Evolutionary conservation across 495 filamentous ascomycete genomes (phyloP).

Genomic region (Parachaetomium inaequale): DNA sequence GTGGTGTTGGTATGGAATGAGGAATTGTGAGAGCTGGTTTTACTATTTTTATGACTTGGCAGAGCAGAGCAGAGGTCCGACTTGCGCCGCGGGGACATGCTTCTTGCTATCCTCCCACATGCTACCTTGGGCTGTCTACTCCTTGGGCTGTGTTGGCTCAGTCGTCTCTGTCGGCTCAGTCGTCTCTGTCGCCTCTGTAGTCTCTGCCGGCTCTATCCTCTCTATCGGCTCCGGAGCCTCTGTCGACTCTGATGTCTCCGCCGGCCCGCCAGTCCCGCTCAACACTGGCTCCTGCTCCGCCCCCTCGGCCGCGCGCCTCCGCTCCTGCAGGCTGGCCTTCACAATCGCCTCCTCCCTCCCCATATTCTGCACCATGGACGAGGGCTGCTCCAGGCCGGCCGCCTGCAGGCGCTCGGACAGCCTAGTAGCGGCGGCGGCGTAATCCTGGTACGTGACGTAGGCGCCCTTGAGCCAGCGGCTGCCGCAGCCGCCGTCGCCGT

Average conservation of each 20-base stretch:
- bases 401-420: background rate
- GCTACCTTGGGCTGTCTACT: background rate
- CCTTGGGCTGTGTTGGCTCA: background rate
- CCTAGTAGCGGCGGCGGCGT: constrained; percentile 25
- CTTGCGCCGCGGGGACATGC: no score
- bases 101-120: no score
- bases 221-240: background rate
- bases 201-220: background rate
- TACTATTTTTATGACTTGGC: no score
- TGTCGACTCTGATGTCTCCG: no score
- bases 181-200: background rate
- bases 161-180: background rate
- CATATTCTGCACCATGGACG: background rate
- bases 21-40: no score
- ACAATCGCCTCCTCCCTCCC: background rate
- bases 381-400: background rate
- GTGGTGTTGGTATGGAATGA: background rate
- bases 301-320: background rate
- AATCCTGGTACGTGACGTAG: constrained; percentile 73
- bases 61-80: no score
- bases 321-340: background rate
- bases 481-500: no score
- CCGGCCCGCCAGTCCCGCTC: background rate
- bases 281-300: background rate
- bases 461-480: constrained; percentile 79